Evolutionary conservation across 441 rosid genomes (phyloP), one percentile per base, ranked within the genome.

Genomic region (Sinapis alba): DNA sequence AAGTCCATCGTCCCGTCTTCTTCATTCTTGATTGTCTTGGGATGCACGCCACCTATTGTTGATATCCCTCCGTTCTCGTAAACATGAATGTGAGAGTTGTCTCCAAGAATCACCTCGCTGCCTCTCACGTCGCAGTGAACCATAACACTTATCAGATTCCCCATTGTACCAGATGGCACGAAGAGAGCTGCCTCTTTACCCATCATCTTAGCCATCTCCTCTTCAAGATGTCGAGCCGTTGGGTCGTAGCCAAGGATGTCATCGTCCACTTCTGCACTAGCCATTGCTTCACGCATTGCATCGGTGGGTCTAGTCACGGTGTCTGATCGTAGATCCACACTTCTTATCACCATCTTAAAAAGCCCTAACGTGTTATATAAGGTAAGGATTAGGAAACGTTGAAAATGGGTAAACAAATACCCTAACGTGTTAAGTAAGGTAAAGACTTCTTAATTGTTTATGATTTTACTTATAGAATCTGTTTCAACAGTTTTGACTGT

Each of bases 101-200:
- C 80, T 6, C 99, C 97, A 5, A 96, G 97, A 80, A 96, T 93
- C 60, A 91, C 95, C 82, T 96, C 98, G 19, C 99, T 96, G 54
- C 97, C 99, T 71, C 98, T 84, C 45, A 84, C 59, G 6, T 91
- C 89, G 64, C 98, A 96, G 58, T 96, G 99, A 73, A 85, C 94
- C 62, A 96, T 92, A 15, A 96, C 97, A 54, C 99, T 85, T 3
- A 93, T 93, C 13, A 93, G 96, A 80, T 96, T 96, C 18, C 91
- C 97, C 98, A 96, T 96, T 5, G 99, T 96, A 3, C 99, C 99
- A 0, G 99, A 93, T 6, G 98, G 98, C 62, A 96, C 98, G 68
- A 82, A 96, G 5, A 91, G 80, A 56, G 85, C 95, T 0, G 97
- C 97, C 75, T 96, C 98, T 85, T 96, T 96, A 64, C 92, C 87